Evolutionary conservation across 148 eudicot species (phyloP).

Genomic region (Oxyria digyna): DNA sequence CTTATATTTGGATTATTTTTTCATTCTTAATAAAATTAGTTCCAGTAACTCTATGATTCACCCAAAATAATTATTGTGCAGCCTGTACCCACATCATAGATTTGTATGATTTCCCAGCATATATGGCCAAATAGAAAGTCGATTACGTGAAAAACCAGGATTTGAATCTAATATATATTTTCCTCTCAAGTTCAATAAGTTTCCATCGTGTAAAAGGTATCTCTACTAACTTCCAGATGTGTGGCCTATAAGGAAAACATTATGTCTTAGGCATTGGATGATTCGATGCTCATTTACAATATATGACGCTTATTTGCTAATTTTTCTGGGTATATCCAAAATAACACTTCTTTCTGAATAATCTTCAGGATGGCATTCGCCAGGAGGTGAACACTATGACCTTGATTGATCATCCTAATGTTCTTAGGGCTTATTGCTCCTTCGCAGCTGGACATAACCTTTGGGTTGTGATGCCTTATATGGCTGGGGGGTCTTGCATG

Average conservation of each 20-base stretch:
- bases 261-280: not conserved
- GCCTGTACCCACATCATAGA: not conserved
- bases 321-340: not conserved
- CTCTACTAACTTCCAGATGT: not conserved
- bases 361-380: constrained; percentile 74
- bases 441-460: constrained; percentile 74
- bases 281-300: not conserved
- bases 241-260: constrained; percentile 21
- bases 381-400: constrained; percentile 96
- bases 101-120: not conserved
- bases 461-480: constrained; percentile 99
- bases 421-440: constrained; percentile 79
- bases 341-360: not conserved
- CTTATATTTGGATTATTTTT: not conserved
- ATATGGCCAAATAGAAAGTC: not conserved
- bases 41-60: not conserved
- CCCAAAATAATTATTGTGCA: not conserved
- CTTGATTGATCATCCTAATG: constrained; percentile 75
- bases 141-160: too few species aligned
- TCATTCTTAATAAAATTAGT: not conserved
- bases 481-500: constrained; percentile 95
- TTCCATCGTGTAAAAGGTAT: not conserved
- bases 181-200: not conserved
- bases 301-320: not conserved
- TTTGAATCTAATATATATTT: not conserved